A percentile compares a stretch with the other conserved stretches of the same genome.
Evolutionary conservation across 2,329 filamentous ascomycete genomes (phyloP).

Genomic region (Epichloe sp.): DNA sequence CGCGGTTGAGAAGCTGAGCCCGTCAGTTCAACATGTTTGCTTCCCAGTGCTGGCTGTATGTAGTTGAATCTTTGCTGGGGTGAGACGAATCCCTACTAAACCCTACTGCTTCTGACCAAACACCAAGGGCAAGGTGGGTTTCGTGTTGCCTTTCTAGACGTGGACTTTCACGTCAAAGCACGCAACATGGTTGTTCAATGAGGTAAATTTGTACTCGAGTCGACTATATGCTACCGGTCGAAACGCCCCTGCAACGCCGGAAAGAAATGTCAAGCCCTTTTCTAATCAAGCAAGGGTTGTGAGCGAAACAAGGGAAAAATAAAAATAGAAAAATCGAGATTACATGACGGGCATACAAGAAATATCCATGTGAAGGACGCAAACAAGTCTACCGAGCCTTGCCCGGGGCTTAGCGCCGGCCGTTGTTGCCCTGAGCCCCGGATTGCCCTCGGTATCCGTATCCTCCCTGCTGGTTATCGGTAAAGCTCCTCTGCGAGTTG

Average conservation of each 20-base stretch:
- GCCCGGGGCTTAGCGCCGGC: not conserved
- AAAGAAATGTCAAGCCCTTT: not conserved
- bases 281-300: not conserved
- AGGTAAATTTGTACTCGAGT: not conserved
- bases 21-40: no score
- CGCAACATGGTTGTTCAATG: not conserved
- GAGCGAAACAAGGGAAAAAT: not conserved
- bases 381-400: not conserved
- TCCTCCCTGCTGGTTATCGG: slow-evolving; percentile 2
- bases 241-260: not conserved
- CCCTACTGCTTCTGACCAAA: no score
- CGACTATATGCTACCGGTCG: not conserved
- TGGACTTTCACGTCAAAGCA: not conserved
- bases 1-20: no score
- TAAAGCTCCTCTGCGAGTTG: slow-evolving; percentile 7
- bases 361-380: no score
- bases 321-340: not conserved
- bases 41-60: no score
- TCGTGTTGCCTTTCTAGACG: no score
- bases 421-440: not conserved
- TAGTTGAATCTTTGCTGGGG: no score
- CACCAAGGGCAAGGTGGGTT: no score
- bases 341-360: not conserved
- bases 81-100: no score
- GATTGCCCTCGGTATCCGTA: slow-evolving; percentile 4